These are phyloP conservation scores for Leishmania guyanensis DNA, from an alignment of 208 protist genomes.

Conservation along the genomic window DNA sequence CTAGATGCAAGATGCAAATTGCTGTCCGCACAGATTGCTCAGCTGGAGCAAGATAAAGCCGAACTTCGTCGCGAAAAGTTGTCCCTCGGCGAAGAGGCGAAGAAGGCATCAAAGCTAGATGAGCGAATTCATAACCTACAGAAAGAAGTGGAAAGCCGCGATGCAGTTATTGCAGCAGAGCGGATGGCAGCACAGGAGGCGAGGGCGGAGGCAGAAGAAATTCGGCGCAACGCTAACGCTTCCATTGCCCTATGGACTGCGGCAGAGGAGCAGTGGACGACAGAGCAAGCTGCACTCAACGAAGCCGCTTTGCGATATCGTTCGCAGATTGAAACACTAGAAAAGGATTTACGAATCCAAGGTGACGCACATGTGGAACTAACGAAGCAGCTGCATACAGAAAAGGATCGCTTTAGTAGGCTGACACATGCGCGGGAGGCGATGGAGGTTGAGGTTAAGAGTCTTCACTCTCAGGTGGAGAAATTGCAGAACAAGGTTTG, in stretches of 20 bases:
- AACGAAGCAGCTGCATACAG: slow-evolving; percentile 32
- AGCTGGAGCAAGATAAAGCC: slow-evolving; percentile 85
- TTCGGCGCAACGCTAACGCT: slow-evolving; percentile 64
- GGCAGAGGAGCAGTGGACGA: slow-evolving; percentile 78
- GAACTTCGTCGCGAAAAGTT: slow-evolving; percentile 79
- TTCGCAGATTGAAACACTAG: slow-evolving; percentile 12
- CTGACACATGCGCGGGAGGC: slow-evolving; percentile 24
- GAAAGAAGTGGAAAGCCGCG: slow-evolving; percentile 64
- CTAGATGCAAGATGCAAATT: slow-evolving; percentile 72
- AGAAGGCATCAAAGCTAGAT: slow-evolving; percentile 61
- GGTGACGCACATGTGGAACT: slow-evolving; percentile 22
- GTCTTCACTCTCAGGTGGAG: slow-evolving; percentile 49
- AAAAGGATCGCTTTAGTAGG: slow-evolving; percentile 40
- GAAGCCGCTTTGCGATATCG: slow-evolving; percentile 36
- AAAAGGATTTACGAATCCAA: slow-evolving; percentile 16
- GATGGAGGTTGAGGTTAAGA: slow-evolving; percentile 44
- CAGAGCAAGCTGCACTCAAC: slow-evolving; percentile 59
- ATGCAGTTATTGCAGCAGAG: slow-evolving; percentile 50
- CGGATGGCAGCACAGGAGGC: slow-evolving; percentile 37
- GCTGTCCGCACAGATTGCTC: slow-evolving; percentile 63
- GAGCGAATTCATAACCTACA: slow-evolving; percentile 69
- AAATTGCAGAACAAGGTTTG: slow-evolving; percentile 62
- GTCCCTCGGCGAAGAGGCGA: slow-evolving; percentile 58
- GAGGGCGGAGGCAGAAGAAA: slow-evolving; percentile 60
- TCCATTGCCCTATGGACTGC: slow-evolving; percentile 77